Evolutionary conservation across 345 rosid genomes (phyloP).

Genomic region (Toxicodendron radicans): DNA sequence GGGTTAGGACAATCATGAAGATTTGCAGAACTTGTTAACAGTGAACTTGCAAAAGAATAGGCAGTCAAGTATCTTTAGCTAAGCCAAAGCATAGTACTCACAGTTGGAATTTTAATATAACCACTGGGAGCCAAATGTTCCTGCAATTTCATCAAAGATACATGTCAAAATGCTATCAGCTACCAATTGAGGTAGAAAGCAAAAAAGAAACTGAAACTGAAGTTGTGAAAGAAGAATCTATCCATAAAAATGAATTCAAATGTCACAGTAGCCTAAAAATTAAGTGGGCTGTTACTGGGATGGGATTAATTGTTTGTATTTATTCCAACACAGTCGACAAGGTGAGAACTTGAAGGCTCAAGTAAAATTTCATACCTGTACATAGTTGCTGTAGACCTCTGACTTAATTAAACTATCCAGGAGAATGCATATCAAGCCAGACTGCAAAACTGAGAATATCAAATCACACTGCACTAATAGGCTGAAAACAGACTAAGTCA

Average conservation of each 20-base stretch:
- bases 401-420: constrained; percentile 59
- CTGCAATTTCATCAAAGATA: constrained; percentile 48
- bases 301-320: background rate
- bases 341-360: constrained; percentile 1
- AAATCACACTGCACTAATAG: constrained; percentile 6
- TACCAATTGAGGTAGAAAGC: background rate
- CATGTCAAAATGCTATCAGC: constrained; percentile 7
- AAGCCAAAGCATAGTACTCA: constrained; percentile 36
- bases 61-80: background rate
- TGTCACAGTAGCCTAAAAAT: background rate
- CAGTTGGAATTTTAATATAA: constrained; percentile 78
- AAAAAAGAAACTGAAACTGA: background rate
- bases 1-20: no score
- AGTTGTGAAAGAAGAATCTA: background rate
- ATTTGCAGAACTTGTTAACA: background rate
- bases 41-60: background rate
- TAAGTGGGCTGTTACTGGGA: background rate
- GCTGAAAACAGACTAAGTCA: background rate
- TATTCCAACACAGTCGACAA: background rate
- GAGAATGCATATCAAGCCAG: constrained; percentile 56
- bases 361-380: constrained; percentile 54
- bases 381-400: constrained; percentile 61
- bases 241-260: background rate
- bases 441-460: constrained; percentile 35
- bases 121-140: constrained; percentile 89